Evolutionary conservation across 164 flowering plant species (phyloP).

Genomic region (Nymphaea colorata): DNA sequence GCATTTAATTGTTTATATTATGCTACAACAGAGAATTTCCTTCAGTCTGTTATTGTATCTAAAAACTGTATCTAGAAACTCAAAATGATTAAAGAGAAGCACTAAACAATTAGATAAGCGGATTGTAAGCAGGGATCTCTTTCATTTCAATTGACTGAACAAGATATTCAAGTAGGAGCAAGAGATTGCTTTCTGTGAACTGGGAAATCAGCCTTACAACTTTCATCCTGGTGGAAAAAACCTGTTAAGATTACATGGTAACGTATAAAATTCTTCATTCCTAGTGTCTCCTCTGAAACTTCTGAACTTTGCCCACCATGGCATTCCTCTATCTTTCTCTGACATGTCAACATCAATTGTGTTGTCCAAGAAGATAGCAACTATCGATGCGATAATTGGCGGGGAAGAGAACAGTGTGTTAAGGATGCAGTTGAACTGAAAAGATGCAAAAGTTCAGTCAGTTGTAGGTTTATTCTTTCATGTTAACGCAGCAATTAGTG

Average conservation of each 20-base stretch:
- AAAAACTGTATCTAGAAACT: neutral
- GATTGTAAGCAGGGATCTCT: too few relatives aligned
- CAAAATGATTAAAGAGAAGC: neutral
- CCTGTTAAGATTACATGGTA: constrained; percentile 16
- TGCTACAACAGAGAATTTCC: too few relatives aligned
- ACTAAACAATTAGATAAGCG: neutral
- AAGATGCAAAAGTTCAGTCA: neutral
- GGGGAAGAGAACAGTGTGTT: constrained; percentile 16
- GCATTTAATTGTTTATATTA: too few relatives aligned
- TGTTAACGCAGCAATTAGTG: neutral
- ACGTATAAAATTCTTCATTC: constrained; percentile 16
- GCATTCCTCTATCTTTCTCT: constrained; percentile 19
- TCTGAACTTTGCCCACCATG: constrained; percentile 18
- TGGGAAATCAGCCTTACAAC: neutral
- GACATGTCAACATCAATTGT: constrained; percentile 9
- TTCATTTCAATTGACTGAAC: neutral
- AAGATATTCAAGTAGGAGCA: too few relatives aligned
- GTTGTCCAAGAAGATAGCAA: constrained; percentile 13
- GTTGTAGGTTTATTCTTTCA: neutral
- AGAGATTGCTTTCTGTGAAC: too few relatives aligned
- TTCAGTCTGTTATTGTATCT: too few relatives aligned
- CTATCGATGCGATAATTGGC: constrained; percentile 11
- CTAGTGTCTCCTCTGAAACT: constrained; percentile 13
- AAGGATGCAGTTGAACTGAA: constrained; percentile 14
- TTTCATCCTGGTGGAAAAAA: constrained; percentile 13